phyloP scores from a whole-genome alignment of 2,329 filamentous ascomycete species.

The Dactylonectria estremocensis region DNA sequence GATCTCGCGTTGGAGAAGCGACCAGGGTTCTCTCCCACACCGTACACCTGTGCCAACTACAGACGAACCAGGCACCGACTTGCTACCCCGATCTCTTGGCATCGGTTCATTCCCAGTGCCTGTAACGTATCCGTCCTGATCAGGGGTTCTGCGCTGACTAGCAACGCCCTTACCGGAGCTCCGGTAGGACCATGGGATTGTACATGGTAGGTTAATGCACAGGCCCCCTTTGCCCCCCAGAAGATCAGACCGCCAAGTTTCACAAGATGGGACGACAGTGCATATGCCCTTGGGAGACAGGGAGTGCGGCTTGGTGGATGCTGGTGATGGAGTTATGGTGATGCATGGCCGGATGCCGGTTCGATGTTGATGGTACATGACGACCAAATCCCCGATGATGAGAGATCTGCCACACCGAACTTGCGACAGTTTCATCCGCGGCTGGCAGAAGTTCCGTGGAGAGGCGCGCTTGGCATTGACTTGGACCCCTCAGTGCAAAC shows the following conservation, averaged over 20 bases:
- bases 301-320: not conserved
- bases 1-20: not conserved
- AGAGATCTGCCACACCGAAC: not conserved
- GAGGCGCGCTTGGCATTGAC: not conserved
- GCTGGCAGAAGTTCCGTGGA: not conserved
- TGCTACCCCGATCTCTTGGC: not conserved
- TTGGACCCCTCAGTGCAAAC: not conserved
- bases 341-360: conserved; percentile 1
- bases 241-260: not conserved
- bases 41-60: not conserved
- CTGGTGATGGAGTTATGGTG: not conserved
- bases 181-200: not conserved
- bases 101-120: not conserved
- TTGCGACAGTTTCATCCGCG: not conserved
- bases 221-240: not conserved
- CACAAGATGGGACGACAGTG: not conserved
- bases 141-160: not conserved
- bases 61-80: not conserved
- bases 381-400: not conserved
- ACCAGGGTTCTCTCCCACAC: not conserved
- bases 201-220: not conserved
- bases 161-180: not conserved
- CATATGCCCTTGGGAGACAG: not conserved
- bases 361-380: not conserved
- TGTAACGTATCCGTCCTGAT: not conserved